Base-by-base conservation (phyloP, 257 asterid species). In the Solanum sejunctum region DNA sequence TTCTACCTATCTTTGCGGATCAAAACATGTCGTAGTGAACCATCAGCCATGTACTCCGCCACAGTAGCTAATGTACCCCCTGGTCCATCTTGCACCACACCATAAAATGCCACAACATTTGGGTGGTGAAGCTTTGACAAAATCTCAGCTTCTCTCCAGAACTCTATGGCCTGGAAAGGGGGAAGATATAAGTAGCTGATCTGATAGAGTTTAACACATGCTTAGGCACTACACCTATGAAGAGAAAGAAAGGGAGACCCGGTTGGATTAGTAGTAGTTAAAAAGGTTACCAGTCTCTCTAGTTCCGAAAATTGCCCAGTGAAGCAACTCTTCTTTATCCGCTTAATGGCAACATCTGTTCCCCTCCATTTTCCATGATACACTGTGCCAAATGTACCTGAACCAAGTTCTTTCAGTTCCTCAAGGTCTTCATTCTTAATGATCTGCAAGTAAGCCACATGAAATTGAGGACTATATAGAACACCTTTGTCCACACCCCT, bases 331-430 rank as follows among this genome's bases (percentile, higher is more conserved):
- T 93, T 92, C 86, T 93, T 95, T 84, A 95, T 95, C 66, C 98
- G 92, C 88, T 95, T 95, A 83, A 95, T 95, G 67, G 98, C 98
- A 28, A 95, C 98, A 90, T 95, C 98, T 0, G 98, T 91, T 88
- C 94, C 94, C 75, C 94, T 87, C 94, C 94, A 92, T 86, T 92
- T 92, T 69, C 94, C 94, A 84, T 92, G 94, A 84, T 89, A 92
- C 54, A 92, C 93, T 10, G 93, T 92, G 84, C 94, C 94, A 85
- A 92, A 92, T 87, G 94, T 87, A 78, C 94, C 94, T 84, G 94
- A 85, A 84, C 94, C 94, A 36, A 92, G 93, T 82, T 92, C 94
- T 86, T 82, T 89, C 84, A 90, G 66, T 85, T 92, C 94, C 88
- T 92, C 94, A 41, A 92, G 91, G 86, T 92, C 94, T 49, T 89